Percentiles rank a stretch among this genome's conserved stretches.
phyloP scores from a whole-genome alignment of 345 rosid species.

The Brassica napus region Da-Ae NC_063451.1:40587501-40588000 shows the following conservation, averaged over 20 bases:
- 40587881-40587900: conserved; percentile 40
- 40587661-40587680: conserved; percentile 30
- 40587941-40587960: conserved; percentile 50
- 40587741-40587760: conserved; percentile 63
- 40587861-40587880: conserved; percentile 32
- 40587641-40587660: conserved; percentile 29
- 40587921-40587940: conserved; percentile 35
- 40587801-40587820: conserved; percentile 45
- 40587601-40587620: not conserved
- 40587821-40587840: conserved; percentile 23
- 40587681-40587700: not conserved
- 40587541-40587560: conserved; percentile 43
- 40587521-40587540: conserved; percentile 39
- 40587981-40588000: conserved; percentile 57
- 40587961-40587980: conserved; percentile 52
- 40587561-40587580: conserved; percentile 33
- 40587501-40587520: conserved; percentile 2
- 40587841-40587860: conserved; percentile 22
- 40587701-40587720: conserved; percentile 49
- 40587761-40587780: conserved; percentile 50
- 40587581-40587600: conserved; percentile 48
- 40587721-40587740: conserved; percentile 59
- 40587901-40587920: conserved; percentile 34
- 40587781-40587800: conserved; percentile 48
- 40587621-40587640: conserved; percentile 17